A percentile compares a stretch with the other conserved stretches of the same genome.
These are phyloP conservation scores for Hyphopichia buzzinii DNA, from an alignment of 1,139 yeast species.

Conservation along the genomic window DNA sequence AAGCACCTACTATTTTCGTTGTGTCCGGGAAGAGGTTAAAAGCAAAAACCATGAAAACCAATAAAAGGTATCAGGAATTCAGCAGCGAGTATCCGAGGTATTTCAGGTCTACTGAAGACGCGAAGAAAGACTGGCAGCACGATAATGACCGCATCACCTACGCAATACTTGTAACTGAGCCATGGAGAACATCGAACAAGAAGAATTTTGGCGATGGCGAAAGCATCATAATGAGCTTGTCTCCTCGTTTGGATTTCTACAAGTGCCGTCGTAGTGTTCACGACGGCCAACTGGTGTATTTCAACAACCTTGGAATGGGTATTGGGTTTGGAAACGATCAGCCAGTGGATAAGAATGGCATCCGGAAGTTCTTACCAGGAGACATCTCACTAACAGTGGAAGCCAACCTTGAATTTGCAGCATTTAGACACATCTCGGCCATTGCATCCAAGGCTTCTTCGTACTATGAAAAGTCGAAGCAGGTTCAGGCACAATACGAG, in stretches of 20 bases:
- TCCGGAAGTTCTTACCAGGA: constrained; percentile 49
- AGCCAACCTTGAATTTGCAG: constrained; percentile 73
- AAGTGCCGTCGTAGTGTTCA: constrained; percentile 24
- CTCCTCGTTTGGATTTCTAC: constrained; percentile 64
- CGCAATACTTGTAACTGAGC: constrained; percentile 61
- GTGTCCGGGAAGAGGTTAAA: constrained; percentile 61
- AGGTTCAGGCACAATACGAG: constrained; percentile 13
- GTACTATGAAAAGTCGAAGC: constrained; percentile 28
- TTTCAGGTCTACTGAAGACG: constrained; percentile 32
- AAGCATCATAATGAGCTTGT: constrained; percentile 57
- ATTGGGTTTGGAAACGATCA: constrained; percentile 76
- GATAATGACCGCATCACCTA: constrained; percentile 48
- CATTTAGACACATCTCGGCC: constrained; percentile 61
- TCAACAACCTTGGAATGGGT: constrained; percentile 72
- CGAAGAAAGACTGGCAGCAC: constrained; percentile 30
- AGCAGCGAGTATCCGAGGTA: constrained; percentile 51
- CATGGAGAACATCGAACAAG: constrained; percentile 78
- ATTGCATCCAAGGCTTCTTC: constrained; percentile 19
- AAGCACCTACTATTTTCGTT: constrained; percentile 74
- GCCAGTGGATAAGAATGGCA: constrained; percentile 50
- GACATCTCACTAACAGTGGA: constrained; percentile 80
- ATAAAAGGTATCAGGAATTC: constrained; percentile 52
- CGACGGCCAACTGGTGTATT: constrained; percentile 48
- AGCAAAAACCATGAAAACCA: constrained; percentile 36
- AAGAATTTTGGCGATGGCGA: constrained; percentile 64